Conservation (phyloP, 371 early-diverging fungal genomes). For the Umbelopsis sp. region DNA sequence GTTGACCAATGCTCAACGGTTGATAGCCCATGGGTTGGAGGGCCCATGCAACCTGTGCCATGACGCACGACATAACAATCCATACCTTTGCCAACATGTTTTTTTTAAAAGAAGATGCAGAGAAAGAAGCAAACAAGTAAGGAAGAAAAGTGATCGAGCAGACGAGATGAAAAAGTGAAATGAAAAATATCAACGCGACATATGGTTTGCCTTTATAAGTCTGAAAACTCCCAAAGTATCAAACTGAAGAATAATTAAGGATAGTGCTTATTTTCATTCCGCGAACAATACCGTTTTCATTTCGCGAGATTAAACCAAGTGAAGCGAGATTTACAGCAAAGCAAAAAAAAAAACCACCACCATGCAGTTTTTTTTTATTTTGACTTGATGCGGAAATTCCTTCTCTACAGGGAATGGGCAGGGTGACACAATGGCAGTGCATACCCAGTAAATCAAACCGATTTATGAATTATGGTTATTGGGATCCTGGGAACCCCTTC, state of each 20-base stretch:
- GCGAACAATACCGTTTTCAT: too few species aligned
- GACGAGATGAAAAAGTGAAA: not conserved
- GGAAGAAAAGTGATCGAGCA: not conserved
- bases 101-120: not conserved
- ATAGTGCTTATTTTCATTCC: too few species aligned
- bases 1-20: not conserved
- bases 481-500: constrained; percentile 15
- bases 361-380: not conserved
- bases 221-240: not conserved
- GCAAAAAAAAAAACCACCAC: not conserved
- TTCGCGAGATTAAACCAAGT: too few species aligned
- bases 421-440: not conserved
- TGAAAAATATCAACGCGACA: too few species aligned
- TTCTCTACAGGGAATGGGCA: constrained; percentile 10
- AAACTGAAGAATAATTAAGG: too few species aligned
- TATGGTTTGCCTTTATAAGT: not conserved
- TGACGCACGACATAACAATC: not conserved
- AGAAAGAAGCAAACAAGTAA: not conserved
- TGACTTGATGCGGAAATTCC: constrained; percentile 12
- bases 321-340: too few species aligned
- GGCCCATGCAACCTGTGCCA: not conserved
- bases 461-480: not conserved
- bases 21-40: constrained; percentile 2
- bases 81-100: not conserved
- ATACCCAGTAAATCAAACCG: constrained; percentile 2